phyloP scores from a whole-genome alignment of 169 alveolate genomes.

The Plasmodium sp. region DNA sequence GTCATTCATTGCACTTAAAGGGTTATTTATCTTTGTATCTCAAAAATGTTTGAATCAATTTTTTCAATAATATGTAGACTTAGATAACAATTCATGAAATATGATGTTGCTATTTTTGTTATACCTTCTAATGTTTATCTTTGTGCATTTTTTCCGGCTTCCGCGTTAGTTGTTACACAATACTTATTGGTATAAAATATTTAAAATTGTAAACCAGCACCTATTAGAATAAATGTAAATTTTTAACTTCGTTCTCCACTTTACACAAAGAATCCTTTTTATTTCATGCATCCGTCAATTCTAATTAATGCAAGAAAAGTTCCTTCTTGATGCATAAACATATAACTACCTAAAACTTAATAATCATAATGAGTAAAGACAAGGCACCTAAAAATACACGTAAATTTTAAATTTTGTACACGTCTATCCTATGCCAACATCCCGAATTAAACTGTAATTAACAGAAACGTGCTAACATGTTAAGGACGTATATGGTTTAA shows the following conservation, averaged over 20 bases:
- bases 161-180: neutral
- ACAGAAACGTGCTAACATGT: neutral
- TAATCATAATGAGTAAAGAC: neutral
- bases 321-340: neutral
- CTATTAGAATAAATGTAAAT: neutral
- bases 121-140: neutral
- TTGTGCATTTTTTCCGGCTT: neutral
- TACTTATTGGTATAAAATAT: neutral
- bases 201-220: neutral
- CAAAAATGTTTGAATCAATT: neutral
- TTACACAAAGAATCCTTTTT: neutral
- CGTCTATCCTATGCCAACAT: neutral
- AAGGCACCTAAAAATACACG: neutral
- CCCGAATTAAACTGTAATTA: neutral
- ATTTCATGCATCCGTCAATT: neutral
- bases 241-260: neutral
- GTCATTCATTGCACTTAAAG: neutral
- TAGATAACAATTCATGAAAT: neutral
- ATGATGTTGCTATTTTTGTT: neutral
- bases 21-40: neutral
- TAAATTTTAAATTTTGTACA: neutral
- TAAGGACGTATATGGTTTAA: neutral
- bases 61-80: neutral
- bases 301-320: neutral
- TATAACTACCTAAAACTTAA: neutral